A percentile compares a stretch with the other conserved stretches of the same genome.
Conservation (phyloP, 176 grass and related monocot genomes). For the Bothriochloa decipiens region DNA sequence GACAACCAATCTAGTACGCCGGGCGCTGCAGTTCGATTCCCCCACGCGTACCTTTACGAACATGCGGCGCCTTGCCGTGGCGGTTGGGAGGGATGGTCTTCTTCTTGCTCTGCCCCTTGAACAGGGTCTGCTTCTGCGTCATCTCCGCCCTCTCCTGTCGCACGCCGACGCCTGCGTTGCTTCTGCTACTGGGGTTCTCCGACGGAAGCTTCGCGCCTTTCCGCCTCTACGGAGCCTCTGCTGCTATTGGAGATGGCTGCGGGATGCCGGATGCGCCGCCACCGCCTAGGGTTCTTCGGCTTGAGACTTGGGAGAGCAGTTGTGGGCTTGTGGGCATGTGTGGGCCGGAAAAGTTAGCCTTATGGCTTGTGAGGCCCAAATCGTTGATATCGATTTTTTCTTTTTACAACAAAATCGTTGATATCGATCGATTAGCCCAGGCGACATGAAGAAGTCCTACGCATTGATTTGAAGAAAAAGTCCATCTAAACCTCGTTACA, state of each 20-base stretch:
- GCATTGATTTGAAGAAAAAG: background rate
- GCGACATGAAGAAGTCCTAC: background rate
- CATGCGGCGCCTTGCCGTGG: conserved; percentile 70
- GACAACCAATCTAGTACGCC: background rate
- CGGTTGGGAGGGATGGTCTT: conserved; percentile 80
- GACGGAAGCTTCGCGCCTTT: background rate
- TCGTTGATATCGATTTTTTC: background rate
- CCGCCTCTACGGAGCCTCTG: background rate
- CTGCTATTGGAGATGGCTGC: background rate
- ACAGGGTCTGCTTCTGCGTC: conserved; percentile 91
- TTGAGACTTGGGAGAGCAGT: background rate
- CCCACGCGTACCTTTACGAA: conserved; percentile 73
- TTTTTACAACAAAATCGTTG: too few species aligned
- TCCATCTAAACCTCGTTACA: background rate
- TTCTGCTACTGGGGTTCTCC: background rate
- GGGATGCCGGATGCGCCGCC: conserved; percentile 13
- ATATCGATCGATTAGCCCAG: background rate
- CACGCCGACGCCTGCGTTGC: background rate
- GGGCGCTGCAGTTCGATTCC: background rate
- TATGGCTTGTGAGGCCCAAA: conserved; percentile 2
- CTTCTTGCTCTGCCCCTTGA: conserved; percentile 83
- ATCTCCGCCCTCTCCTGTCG: conserved; percentile 45
- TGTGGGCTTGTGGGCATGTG: background rate
- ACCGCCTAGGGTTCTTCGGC: conserved; percentile 42
- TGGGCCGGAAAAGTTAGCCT: background rate